Conservation (phyloP, 1,284 basidiomycete genomes). For the Pseudozyma sp. region DNA sequence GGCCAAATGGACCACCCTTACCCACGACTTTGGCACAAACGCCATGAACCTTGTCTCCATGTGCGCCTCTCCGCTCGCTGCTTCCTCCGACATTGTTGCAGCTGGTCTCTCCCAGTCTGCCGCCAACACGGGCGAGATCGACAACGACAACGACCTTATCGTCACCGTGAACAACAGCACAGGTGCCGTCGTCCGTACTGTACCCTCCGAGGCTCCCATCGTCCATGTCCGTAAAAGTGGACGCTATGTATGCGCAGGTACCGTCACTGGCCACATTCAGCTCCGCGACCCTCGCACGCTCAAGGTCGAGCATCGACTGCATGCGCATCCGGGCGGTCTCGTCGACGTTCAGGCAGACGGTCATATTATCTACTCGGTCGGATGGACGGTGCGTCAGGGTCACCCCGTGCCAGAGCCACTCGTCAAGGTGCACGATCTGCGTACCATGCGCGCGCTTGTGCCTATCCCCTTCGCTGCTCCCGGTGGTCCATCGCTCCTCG, state of each 20-base stretch:
- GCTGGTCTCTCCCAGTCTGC: conserved; percentile 55
- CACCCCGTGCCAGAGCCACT: conserved; percentile 89
- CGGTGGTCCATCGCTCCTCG: conserved; percentile 86
- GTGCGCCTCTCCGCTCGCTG: conserved; percentile 60
- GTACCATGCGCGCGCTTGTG: conserved; percentile 81
- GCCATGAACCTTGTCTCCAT: conserved; percentile 59
- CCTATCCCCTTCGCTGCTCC: conserved; percentile 83
- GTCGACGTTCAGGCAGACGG: conserved; percentile 67
- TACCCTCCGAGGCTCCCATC: conserved; percentile 60
- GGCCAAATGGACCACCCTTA: conserved; percentile 64
- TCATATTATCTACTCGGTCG: conserved; percentile 64
- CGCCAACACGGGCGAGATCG: conserved; percentile 42
- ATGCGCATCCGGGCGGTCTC: conserved; percentile 67
- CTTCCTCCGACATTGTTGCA: conserved; percentile 62
- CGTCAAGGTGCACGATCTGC: conserved; percentile 90
- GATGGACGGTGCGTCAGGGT: conserved; percentile 74
- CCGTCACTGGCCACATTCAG: conserved; percentile 63
- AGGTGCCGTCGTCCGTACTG: conserved; percentile 56
- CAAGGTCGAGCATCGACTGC: conserved; percentile 59
- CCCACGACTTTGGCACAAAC: conserved; percentile 36
- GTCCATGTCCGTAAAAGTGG: conserved; percentile 59
- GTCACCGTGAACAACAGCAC: conserved; percentile 60
- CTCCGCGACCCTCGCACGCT: conserved; percentile 66
- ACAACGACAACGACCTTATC: conserved; percentile 53
- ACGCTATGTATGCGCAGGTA: conserved; percentile 56